phyloP scores from a whole-genome alignment of 2,329 filamentous ascomycete species.

The Pseudogymnoascus sp. region DNA sequence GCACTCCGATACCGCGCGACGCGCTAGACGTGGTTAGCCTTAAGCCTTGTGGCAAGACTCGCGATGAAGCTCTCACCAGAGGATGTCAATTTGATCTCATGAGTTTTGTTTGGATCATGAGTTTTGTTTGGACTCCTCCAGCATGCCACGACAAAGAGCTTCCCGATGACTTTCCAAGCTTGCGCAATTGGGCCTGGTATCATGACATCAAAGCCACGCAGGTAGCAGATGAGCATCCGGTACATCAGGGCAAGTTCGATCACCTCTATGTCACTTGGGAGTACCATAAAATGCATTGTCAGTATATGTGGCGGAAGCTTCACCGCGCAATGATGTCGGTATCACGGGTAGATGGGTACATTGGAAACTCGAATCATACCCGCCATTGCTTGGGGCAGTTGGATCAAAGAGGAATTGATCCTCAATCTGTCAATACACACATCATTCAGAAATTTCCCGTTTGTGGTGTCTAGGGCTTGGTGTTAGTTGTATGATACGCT shows the following conservation, averaged over 20 bases:
- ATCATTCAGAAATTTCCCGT: background rate
- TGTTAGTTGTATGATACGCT: background rate
- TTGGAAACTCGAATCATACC: background rate
- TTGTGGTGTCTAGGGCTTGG: background rate
- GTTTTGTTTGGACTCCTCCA: slow-evolving; percentile 3
- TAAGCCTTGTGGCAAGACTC: slow-evolving; percentile 1
- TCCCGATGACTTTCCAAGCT: background rate
- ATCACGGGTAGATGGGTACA: background rate
- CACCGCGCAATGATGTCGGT: background rate
- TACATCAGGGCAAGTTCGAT: background rate
- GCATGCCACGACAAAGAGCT: slow-evolving; percentile 10
- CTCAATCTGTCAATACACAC: background rate
- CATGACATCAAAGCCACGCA: background rate
- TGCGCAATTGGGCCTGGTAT: background rate
- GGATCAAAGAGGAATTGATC: background rate
- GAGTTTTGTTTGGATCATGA: too few relatives aligned
- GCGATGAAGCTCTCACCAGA: slow-evolving; percentile 5
- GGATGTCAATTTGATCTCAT: slow-evolving; percentile 9
- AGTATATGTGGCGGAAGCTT: background rate
- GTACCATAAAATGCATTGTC: slow-evolving; percentile 1
- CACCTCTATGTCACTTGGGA: background rate
- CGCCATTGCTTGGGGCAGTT: background rate
- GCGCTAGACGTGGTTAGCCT: background rate
- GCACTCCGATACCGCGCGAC: background rate
- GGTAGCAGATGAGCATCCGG: background rate